Evolutionary conservation across 2,329 filamentous ascomycete species (phyloP), one percentile per base, ranked within the genome.

Genomic region (Aureobasidium vineae): DNA sequence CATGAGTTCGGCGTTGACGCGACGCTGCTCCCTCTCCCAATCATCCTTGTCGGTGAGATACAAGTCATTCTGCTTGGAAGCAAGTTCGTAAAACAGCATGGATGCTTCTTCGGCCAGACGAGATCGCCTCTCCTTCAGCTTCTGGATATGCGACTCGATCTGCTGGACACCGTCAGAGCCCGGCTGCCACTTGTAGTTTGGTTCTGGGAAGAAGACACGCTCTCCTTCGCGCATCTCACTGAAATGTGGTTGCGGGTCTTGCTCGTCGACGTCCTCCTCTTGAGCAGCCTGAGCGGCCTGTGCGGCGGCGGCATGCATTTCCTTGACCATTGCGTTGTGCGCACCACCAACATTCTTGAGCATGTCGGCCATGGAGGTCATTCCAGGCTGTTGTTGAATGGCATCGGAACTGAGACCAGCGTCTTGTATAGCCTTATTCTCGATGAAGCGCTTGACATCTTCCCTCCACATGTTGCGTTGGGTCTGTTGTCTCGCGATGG

Each of bases 11-110:
- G 69, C 67, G 19, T 43, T 50, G 13, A 61, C 33, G 11, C 57
- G 60, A 21, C 47, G 52, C 28, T 68, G 50, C 21, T 66, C 65
- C 38, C 45, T 63, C 10, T 63, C 50, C 33, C 33, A 38, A 15
- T 43, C 49, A 11, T 60, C 43, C 15, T 59, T 45, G 33, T 68
- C 41, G n/a, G 64, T 56, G 21, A 66, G 26, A 45, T 66, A 68
- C 47, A 65, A 67, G 7, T 66, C 54, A 2, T 63, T 65, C 33
- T 71, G 68, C 54, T 68, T 66, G 41, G 65, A 65, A 7, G 69
- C 69, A 38, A 71, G 64, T 36, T 64, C 54, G 43, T 67, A 64
- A 63, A 68, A 71, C 15, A 70, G 21, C 6, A 67, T 47, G 31
- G 70, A 67, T 28, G 70, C 68, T 68, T 70, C 69, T 10, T 54